Evolutionary conservation across 257 asterid species (phyloP).

Genomic region (Salvia hispanica): DNA sequence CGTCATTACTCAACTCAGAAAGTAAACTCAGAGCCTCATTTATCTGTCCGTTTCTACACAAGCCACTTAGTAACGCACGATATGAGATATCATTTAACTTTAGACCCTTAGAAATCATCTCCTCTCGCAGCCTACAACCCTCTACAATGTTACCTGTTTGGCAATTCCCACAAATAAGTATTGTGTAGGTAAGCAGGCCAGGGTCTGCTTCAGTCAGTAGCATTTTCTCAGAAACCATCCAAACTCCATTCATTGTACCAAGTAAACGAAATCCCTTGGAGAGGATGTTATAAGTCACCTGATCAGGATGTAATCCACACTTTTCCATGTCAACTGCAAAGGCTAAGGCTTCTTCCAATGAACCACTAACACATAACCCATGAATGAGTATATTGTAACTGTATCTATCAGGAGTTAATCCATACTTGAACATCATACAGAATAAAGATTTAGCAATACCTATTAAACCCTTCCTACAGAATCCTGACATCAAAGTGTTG

Average conservation of each 20-base stretch:
- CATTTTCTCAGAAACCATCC: constrained; percentile 41
- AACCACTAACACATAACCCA: constrained; percentile 65
- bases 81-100: constrained; percentile 44
- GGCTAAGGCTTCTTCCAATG: constrained; percentile 69
- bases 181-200: constrained; percentile 50
- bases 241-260: constrained; percentile 55
- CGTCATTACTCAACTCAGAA: constrained; percentile 48
- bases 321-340: constrained; percentile 64
- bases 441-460: constrained; percentile 66
- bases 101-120: constrained; percentile 59
- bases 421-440: constrained; percentile 69
- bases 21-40: constrained; percentile 61
- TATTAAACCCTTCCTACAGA: constrained; percentile 64
- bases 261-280: constrained; percentile 69
- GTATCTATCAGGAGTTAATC: constrained; percentile 63
- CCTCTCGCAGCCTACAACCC: constrained; percentile 56
- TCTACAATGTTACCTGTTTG: constrained; percentile 51
- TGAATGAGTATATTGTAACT: constrained; percentile 73
- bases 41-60: constrained; percentile 61
- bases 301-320: constrained; percentile 68
- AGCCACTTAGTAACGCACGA: constrained; percentile 51
- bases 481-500: constrained; percentile 69
- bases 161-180: constrained; percentile 64
- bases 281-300: constrained; percentile 66
- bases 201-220: constrained; percentile 43